phyloP scores from a whole-genome alignment of 2,329 filamentous ascomycete genomes.

The Penicillium sp. region DNA sequence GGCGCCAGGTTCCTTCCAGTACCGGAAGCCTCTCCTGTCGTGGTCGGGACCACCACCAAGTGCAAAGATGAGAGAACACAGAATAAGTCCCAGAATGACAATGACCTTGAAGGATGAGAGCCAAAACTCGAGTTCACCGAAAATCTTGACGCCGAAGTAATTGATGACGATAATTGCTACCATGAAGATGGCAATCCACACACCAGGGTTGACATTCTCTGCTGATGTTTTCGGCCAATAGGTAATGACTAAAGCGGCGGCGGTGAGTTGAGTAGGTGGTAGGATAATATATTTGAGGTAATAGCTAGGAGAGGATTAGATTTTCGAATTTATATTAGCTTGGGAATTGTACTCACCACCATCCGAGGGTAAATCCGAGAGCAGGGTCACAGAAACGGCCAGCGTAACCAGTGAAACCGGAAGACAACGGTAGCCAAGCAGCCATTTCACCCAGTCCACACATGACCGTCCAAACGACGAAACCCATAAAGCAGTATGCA shows the following conservation, averaged over 20 bases:
- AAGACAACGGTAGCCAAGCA: conserved; percentile 40
- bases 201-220: conserved; percentile 4
- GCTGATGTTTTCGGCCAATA: conserved; percentile 7
- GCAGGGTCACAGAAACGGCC: conserved; percentile 47
- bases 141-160: conserved; percentile 64
- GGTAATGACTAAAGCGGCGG: conserved; percentile 22
- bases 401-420: conserved; percentile 41
- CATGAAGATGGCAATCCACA: conserved; percentile 1
- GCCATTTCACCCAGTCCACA: conserved; percentile 44
- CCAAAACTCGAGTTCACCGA: conserved; percentile 60
- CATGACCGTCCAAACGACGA: conserved; percentile 33
- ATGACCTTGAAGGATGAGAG: conserved; percentile 59
- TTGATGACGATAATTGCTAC: conserved; percentile 54
- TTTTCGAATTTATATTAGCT: conserved; percentile 18
- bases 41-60: conserved; percentile 71
- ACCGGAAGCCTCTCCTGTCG: conserved; percentile 67
- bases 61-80: conserved; percentile 77
- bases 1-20: conserved; percentile 54
- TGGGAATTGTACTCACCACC: conserved; percentile 42
- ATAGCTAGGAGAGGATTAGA: neutral
- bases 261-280: conserved; percentile 21
- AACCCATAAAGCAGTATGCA: conserved; percentile 34
- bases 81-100: conserved; percentile 63
- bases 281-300: conserved; percentile 7
- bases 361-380: conserved; percentile 43